Base-by-base conservation (phyloP, 495 filamentous ascomycete species). In the Penicillium paradoxum region DNA sequence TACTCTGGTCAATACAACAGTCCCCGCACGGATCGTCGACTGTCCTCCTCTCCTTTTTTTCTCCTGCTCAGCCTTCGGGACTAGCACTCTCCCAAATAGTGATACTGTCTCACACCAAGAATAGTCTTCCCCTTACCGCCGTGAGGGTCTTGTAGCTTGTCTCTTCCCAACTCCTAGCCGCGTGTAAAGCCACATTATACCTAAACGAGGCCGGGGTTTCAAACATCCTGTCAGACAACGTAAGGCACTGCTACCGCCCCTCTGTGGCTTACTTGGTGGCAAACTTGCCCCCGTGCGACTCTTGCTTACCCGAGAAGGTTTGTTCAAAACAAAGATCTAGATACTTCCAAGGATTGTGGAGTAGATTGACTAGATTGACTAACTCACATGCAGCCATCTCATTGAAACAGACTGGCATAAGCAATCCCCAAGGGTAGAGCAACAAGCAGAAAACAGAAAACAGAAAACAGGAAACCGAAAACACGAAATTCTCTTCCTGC, bases 401-500 rank as follows among this genome's bases (percentile, higher is more conserved):
- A 50, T 15, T 56, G 41, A 18, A 42, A 19, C n/a, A n/a, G n/a
- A 34, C 38, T 34, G 6, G 5, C 13, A 7, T 18, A 15, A 10
- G 6, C 24, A 37, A 37, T 15, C 6, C 19, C 24, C n/a, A n/a
- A n/a, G n/a, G n/a, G n/a, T n/a, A n/a, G n/a, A n/a, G n/a, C n/a
- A n/a, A n/a, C n/a, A n/a, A n/a, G n/a, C n/a, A n/a, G n/a, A n/a
- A n/a, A n/a, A n/a, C n/a, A n/a, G n/a, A n/a, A n/a, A n/a, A n/a
- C n/a, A n/a, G n/a, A n/a, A n/a, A n/a, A n/a, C n/a, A n/a, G n/a
- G n/a, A n/a, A 27, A 27, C 3, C 3, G 24, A 56, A 62, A 54
- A 52, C 57, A 29, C 51, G 46, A 58, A 58, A 61, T 43, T 40
- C 32, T 42, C 27, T 39, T 38, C 19, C 29, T n/a, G 45, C 53